phyloP scores from a whole-genome alignment of 176 grass and related monocot species.

The Oryza coarctata region DNA sequence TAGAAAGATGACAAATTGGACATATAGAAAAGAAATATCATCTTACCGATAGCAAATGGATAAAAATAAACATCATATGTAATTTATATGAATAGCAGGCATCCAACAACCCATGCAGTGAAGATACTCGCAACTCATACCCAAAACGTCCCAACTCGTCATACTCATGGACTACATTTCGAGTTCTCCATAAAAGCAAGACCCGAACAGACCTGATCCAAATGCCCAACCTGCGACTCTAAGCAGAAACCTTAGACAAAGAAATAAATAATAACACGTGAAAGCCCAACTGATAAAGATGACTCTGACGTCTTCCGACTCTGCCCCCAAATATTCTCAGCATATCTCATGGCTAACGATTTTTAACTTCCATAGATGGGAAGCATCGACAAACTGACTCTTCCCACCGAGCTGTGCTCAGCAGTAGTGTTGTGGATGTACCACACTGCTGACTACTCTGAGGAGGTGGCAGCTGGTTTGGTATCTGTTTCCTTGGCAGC shows the following conservation, averaged over 20 bases:
- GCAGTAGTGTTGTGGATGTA: background rate
- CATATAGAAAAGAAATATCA: background rate
- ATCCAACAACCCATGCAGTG: slow-evolving; percentile 13
- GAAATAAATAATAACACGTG: slow-evolving; percentile 17
- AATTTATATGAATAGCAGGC: slow-evolving; percentile 1
- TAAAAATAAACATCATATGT: background rate
- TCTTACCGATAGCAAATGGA: background rate
- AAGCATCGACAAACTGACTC: slow-evolving; percentile 11
- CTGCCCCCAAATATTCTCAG: slow-evolving; percentile 19
- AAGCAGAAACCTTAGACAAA: slow-evolving; percentile 12
- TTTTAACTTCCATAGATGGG: background rate
- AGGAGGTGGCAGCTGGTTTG: background rate
- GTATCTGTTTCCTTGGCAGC: slow-evolving; percentile 26
- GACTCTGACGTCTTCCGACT: slow-evolving; percentile 16
- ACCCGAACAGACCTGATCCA: slow-evolving; percentile 1
- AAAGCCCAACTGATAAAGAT: background rate
- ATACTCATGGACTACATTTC: slow-evolving; percentile 21
- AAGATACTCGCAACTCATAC: slow-evolving; percentile 12
- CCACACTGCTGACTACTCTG: slow-evolving; percentile 24
- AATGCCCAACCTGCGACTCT: slow-evolving; percentile 9
- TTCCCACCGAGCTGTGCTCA: background rate
- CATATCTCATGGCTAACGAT: slow-evolving; percentile 26
- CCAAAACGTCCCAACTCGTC: slow-evolving; percentile 28
- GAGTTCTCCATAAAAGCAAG: slow-evolving; percentile 31
- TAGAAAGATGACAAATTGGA: background rate